Conservation (phyloP, 176 grass and related monocot genomes). For the Musa schizocarpa region DNA sequence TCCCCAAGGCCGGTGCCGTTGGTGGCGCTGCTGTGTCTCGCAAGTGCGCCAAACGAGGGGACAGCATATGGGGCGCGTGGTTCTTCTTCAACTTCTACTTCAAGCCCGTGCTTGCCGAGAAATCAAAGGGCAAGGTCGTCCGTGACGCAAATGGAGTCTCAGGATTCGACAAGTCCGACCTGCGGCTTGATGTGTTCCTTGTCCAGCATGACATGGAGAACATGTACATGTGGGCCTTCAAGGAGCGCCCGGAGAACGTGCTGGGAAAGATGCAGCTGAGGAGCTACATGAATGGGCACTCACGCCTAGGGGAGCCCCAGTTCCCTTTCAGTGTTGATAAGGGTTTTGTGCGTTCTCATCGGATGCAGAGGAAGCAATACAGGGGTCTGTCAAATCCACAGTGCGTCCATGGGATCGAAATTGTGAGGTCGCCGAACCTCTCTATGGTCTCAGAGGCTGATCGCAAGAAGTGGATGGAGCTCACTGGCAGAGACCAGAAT, state of each 20-base stretch:
- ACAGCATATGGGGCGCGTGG: too few relatives aligned
- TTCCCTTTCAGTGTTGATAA: too few relatives aligned
- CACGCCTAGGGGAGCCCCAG: constrained; percentile 36
- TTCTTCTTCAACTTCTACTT: constrained; percentile 51
- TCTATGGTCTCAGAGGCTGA: constrained; percentile 28
- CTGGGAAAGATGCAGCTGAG: too few relatives aligned
- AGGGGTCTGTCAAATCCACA: constrained; percentile 49
- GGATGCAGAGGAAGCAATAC: too few relatives aligned
- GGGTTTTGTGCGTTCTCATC: constrained; percentile 2
- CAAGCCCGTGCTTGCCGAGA: constrained; percentile 40
- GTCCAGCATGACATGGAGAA: too few relatives aligned
- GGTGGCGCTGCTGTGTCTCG: constrained; percentile 20
- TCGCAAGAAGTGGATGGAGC: background rate
- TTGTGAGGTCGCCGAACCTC: constrained; percentile 41
- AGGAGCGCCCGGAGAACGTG: too few relatives aligned
- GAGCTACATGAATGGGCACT: constrained; percentile 79
- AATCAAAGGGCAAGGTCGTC: constrained; percentile 37
- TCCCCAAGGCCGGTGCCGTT: constrained; percentile 29
- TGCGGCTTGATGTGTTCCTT: too few relatives aligned
- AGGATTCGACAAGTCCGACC: constrained; percentile 19
- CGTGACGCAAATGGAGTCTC: constrained; percentile 25
- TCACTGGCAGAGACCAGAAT: constrained; percentile 58
- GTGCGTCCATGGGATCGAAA: constrained; percentile 66
- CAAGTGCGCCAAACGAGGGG: constrained; percentile 55
- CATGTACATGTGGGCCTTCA: too few relatives aligned